Evolutionary conservation across 2,329 filamentous ascomycete species (phyloP).

Genomic region (Chrysoporthe deuterocubensis): DNA sequence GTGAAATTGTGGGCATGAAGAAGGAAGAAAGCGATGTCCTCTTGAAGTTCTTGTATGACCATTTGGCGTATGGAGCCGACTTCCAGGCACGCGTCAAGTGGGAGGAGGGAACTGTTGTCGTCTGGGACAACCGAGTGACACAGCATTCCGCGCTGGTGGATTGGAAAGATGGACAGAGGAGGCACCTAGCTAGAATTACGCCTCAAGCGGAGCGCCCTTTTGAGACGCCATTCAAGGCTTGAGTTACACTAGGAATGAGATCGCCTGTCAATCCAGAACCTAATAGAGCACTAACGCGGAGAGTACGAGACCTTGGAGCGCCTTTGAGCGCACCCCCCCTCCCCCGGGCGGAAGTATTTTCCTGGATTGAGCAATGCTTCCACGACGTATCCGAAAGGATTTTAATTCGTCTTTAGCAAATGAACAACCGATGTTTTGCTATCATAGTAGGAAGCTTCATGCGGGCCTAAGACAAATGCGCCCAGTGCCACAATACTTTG

Average conservation of each 20-base stretch:
- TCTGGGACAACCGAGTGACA: conserved; percentile 86
- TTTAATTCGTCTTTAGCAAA: too few species aligned
- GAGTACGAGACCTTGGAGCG: neutral
- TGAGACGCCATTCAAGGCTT: conserved; percentile 64
- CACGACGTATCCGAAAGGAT: too few species aligned
- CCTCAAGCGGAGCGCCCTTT: conserved; percentile 79
- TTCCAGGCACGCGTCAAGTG: conserved; percentile 78
- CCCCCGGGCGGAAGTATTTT: too few species aligned
- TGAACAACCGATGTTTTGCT: too few species aligned
- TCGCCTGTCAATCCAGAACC: neutral
- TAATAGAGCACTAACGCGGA: neutral
- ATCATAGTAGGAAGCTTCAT: too few species aligned
- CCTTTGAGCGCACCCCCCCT: neutral
- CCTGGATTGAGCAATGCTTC: too few species aligned
- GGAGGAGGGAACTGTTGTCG: conserved; percentile 78
- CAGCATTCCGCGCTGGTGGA: conserved; percentile 80
- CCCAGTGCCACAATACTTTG: too few species aligned
- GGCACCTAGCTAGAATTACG: conserved; percentile 81
- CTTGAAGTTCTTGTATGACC: conserved; percentile 77
- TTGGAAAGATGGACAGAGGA: conserved; percentile 77
- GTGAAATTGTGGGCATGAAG: conserved; percentile 80
- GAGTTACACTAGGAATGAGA: neutral
- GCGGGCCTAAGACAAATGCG: too few species aligned
- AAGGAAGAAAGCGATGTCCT: conserved; percentile 83
- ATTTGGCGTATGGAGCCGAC: conserved; percentile 72